Base-by-base conservation (phyloP, 2,329 filamentous ascomycete genomes). In the Fusarium poae region DNA sequence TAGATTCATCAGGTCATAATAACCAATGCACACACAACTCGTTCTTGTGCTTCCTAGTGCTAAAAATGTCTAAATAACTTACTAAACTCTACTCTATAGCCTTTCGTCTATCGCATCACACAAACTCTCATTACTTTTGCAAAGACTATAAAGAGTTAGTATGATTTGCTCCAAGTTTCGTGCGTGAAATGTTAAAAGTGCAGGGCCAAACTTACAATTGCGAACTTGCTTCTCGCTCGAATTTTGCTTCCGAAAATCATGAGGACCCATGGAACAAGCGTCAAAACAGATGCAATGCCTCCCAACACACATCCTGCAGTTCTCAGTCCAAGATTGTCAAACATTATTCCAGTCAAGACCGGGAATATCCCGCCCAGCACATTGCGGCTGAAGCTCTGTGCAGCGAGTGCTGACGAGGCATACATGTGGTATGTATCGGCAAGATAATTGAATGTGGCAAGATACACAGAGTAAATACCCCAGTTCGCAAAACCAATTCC, bases 361-460 rank as follows among this genome's bases (percentile, higher is more conserved):
- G 94, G 94, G 67, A 97, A 97, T 0, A 89, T 79, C 3, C 93
- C 94, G 11, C 91, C 93, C 0, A 97, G 81, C 3, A 97, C 82
- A 76, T 97, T 97, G 13, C 94, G 88, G 73, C 92, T 95, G 77
- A 92, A 97, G 18, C 88, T 91, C 81, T 97, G 93, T 1, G 94
- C 93, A 0, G 94, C 94, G 8, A 97, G 82, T 0, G 94, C 94
- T 1, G 92, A 96, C 39, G 90, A 93, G 0, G 94, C 93, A 73
- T 95, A 97, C 4, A 87, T 84, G 75, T 94, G 91, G 78, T 97
- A 97, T 2, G 90, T 91, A 76, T 97, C 94, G 21, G 94, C 93
- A 2, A 97, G 85, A 72, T 97, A 97, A 77, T 97, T 97, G 82
- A 97, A 97, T 0, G 93, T 92, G 4, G 94, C 91, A 2, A 97